Evolutionary conservation across 306 rosid species (phyloP).

Genomic region (Adenanthera pavonina): DNA sequence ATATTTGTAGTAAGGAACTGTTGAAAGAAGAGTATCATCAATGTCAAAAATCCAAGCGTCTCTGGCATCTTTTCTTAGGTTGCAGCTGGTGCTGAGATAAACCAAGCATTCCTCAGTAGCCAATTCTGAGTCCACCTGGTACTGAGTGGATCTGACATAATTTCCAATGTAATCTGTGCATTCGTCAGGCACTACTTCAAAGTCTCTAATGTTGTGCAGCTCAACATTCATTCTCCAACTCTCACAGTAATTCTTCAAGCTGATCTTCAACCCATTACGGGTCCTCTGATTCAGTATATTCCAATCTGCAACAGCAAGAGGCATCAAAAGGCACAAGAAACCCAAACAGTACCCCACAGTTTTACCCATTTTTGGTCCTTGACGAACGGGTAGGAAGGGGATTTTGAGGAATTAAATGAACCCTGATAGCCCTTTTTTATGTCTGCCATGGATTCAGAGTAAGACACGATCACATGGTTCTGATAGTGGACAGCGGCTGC

Average conservation of each 20-base stretch:
- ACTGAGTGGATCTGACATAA: constrained; percentile 58
- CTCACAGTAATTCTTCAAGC: constrained; percentile 68
- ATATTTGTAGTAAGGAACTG: constrained; percentile 62
- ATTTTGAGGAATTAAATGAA: constrained; percentile 4
- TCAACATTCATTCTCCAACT: constrained; percentile 79
- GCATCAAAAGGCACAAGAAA: constrained; percentile 36
- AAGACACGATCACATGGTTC: constrained; percentile 40
- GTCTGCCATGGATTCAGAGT: constrained; percentile 6
- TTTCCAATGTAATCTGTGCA: constrained; percentile 54
- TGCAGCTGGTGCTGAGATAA: constrained; percentile 58
- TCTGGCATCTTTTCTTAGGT: constrained; percentile 53
- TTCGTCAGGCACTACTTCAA: constrained; percentile 69
- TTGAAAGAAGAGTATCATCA: constrained; percentile 69
- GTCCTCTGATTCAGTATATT: constrained; percentile 56
- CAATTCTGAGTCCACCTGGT: constrained; percentile 58
- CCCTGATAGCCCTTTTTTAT: constrained; percentile 6
- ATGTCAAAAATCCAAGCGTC: constrained; percentile 85
- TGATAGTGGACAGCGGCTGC: constrained; percentile 15
- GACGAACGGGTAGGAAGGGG: not conserved
- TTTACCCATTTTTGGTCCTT: constrained; percentile 44
- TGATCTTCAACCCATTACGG: constrained; percentile 44
- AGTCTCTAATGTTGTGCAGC: constrained; percentile 65
- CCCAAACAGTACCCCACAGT: constrained; percentile 20
- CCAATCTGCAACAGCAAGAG: constrained; percentile 56
- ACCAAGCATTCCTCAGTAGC: constrained; percentile 55